phyloP scores from a whole-genome alignment of 2,329 filamentous ascomycete species.

The Sporothrix curviconia region DNA sequence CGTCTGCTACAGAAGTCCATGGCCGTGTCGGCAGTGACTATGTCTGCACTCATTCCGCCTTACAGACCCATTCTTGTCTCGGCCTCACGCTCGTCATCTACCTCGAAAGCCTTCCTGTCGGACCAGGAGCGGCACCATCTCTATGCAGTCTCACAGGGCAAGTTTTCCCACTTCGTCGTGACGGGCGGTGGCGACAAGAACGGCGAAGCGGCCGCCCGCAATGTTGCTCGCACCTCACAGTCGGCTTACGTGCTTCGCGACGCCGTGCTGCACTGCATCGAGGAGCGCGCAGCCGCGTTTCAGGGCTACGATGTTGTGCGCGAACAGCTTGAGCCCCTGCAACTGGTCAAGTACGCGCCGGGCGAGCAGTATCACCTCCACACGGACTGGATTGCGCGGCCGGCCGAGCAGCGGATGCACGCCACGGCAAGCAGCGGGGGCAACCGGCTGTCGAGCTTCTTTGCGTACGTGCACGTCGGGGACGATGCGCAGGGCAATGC shows the following conservation, averaged over 20 bases:
- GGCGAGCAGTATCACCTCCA: constrained; percentile 42
- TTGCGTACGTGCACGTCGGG: constrained; percentile 37
- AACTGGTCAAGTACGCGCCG: constrained; percentile 39
- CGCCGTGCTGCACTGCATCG: constrained; percentile 38
- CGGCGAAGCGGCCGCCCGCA: constrained; percentile 24
- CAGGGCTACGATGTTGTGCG: constrained; percentile 36
- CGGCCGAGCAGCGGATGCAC: constrained; percentile 24
- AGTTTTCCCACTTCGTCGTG: constrained; percentile 37
- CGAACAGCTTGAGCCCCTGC: constrained; percentile 38
- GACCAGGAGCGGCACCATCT: constrained; percentile 35
- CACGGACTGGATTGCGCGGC: constrained; percentile 42
- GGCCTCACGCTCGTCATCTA: constrained; percentile 43
- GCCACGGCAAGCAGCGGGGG: constrained; percentile 34
- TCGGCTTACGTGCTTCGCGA: constrained; percentile 38
- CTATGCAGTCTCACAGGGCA: constrained; percentile 33
- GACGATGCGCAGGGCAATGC: no score
- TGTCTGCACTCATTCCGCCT: constrained; percentile 20
- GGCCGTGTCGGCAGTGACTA: background rate
- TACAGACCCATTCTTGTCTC: constrained; percentile 40
- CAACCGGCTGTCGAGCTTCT: constrained; percentile 40
- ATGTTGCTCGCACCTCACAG: constrained; percentile 37
- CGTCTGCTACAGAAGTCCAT: background rate
- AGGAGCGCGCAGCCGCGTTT: constrained; percentile 39
- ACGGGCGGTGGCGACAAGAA: constrained; percentile 23
- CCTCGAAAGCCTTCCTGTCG: constrained; percentile 39